Evolutionary conservation across 805 yeast genomes (phyloP).

Genomic region (Komagataella pseudopastoris): DNA sequence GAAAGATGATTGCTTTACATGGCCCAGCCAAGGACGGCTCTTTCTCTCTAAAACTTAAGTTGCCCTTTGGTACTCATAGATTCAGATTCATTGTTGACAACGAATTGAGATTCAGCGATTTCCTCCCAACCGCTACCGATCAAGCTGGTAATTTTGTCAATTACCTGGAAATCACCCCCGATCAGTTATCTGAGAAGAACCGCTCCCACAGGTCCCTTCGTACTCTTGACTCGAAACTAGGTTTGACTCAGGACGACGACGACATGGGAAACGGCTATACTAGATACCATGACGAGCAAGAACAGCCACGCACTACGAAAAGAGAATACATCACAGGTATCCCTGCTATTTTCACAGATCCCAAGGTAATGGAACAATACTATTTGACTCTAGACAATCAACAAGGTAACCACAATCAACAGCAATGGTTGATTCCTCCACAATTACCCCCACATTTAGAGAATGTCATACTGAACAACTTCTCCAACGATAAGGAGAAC

Average conservation of each 20-base stretch:
- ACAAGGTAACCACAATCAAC: constrained; percentile 38
- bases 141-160: constrained; percentile 94
- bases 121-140: constrained; percentile 92
- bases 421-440: constrained; percentile 71
- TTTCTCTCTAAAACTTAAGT: constrained; percentile 56
- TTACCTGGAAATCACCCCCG: constrained; percentile 52
- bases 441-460: constrained; percentile 95
- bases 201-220: constrained; percentile 16
- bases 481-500: constrained; percentile 54
- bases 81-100: constrained; percentile 90
- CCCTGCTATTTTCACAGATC: constrained; percentile 77
- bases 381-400: constrained; percentile 65
- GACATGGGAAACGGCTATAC: constrained; percentile 78
- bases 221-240: constrained; percentile 47
- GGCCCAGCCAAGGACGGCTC: constrained; percentile 35
- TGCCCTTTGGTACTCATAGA: constrained; percentile 87
- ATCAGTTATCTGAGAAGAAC: constrained; percentile 5
- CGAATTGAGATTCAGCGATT: constrained; percentile 79
- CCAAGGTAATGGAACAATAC: constrained; percentile 78
- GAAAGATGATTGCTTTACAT: constrained; percentile 86
- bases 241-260: constrained; percentile 53
- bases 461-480: constrained; percentile 78
- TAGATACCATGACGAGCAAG: constrained; percentile 56
- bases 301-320: constrained; percentile 15
- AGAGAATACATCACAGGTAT: constrained; percentile 47